phyloP scores from a whole-genome alignment of 2,329 filamentous ascomycete genomes.

The Fusarium multiceps region DNA sequence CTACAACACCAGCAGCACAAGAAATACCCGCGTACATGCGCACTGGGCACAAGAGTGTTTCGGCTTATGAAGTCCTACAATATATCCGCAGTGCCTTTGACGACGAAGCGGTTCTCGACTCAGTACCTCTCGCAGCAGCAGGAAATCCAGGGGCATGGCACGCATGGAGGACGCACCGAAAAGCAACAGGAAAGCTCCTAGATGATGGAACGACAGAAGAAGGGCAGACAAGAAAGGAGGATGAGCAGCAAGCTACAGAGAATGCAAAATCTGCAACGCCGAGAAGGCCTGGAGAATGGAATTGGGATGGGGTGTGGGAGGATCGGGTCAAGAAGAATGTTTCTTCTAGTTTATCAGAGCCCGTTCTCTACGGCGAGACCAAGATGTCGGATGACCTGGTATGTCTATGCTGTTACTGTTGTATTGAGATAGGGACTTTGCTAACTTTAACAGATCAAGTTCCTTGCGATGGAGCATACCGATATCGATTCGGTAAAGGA shows the following conservation, averaged over 20 bases:
- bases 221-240: not conserved
- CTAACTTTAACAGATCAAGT: conserved; percentile 66
- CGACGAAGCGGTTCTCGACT: conserved; percentile 79
- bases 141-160: conserved; percentile 95
- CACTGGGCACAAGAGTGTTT: conserved; percentile 57
- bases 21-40: conserved; percentile 55
- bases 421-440: not conserved
- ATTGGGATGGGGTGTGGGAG: conserved; percentile 98
- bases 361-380: conserved; percentile 77
- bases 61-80: conserved; percentile 75
- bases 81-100: conserved; percentile 89
- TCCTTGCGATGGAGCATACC: conserved; percentile 70
- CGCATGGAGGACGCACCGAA: conserved; percentile 83
- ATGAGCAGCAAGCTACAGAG: conserved; percentile 9
- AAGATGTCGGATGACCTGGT: conserved; percentile 77
- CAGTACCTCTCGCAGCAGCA: conserved; percentile 81
- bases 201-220: conserved; percentile 19
- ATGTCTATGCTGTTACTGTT: conserved; percentile 49
- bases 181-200: conserved; percentile 46
- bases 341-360: conserved; percentile 79
- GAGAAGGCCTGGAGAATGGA: conserved; percentile 81
- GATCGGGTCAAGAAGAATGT: conserved; percentile 85
- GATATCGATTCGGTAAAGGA: conserved; percentile 69
- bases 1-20: conserved; percentile 48
- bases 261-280: conserved; percentile 19